A percentile compares a stretch with the other conserved stretches of the same genome.
Conservation (phyloP, 805 yeast genomes). For the Candida ficus region DNA sequence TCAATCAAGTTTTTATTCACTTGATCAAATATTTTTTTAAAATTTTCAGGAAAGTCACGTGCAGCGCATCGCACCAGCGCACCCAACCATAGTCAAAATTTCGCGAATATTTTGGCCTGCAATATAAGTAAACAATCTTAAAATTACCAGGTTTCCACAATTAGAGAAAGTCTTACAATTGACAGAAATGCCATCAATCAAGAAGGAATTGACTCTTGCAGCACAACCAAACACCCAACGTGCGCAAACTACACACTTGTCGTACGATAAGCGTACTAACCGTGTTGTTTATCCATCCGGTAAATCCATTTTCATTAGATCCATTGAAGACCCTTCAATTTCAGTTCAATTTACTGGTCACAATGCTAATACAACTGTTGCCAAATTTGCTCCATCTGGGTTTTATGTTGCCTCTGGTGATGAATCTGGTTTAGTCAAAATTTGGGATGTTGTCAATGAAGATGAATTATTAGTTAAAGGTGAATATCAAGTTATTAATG, state of each 20-base stretch:
- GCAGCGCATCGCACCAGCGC: neutral
- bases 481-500: slow-evolving; percentile 74
- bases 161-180: neutral
- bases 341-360: slow-evolving; percentile 69
- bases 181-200: slow-evolving; percentile 19
- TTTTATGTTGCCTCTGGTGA: slow-evolving; percentile 90
- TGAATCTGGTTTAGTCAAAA: slow-evolving; percentile 78
- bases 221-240: slow-evolving; percentile 79
- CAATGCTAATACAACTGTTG: slow-evolving; percentile 68
- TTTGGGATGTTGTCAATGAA: slow-evolving; percentile 72
- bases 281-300: slow-evolving; percentile 76
- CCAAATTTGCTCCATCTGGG: slow-evolving; percentile 85
- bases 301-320: slow-evolving; percentile 69
- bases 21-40: neutral
- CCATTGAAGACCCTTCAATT: slow-evolving; percentile 20
- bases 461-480: slow-evolving; percentile 57
- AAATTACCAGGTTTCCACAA: no score
- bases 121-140: no score
- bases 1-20: no score
- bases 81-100: no score
- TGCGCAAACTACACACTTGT: slow-evolving; percentile 63
- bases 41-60: neutral
- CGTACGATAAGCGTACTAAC: slow-evolving; percentile 66
- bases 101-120: no score
- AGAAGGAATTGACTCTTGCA: slow-evolving; percentile 41